Evolutionary conservation across 805 yeast species (phyloP), one percentile per base, ranked within the genome.

Genomic region (Debaryomyces castellii): DNA sequence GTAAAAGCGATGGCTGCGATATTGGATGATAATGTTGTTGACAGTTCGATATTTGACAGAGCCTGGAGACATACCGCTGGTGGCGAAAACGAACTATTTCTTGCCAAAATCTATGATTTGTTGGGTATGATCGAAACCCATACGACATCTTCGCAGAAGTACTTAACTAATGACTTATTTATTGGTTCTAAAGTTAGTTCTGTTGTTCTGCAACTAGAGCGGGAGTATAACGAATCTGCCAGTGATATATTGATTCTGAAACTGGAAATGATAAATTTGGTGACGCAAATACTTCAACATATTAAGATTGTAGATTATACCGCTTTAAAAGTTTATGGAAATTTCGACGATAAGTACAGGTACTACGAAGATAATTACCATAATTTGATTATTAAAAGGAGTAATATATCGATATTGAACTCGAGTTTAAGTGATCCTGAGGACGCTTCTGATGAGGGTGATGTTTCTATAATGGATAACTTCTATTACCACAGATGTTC

Each of bases 101-200:
- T 14, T 58, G 64, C 34, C 63, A 69, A 35, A 54, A 54, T 24
- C 45, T 48, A 10, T 54, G 42, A 21, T 61, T 45, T 30, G 69
- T 49, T 11, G 51, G 48, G 30, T 51, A 52, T 39, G 57, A 52
- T 33, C 54, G 54, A 36, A 57, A 60, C 20, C 62, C 69, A 25
- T 60, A 47, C 23, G 63, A 65, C 18, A 58, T 38, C n/a, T n/a
- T n/a, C 18, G 52, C 59, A 18, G 14, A 20, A 20, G 6, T 35
- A n/a, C n/a, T 12, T 62, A 39, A 37, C 53, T 44, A 11, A 51
- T 43, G 11, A 63, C 50, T 68, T 69, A 62, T 40, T 66, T 66
- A 9, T 40, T 14, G 36, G 12, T 5, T 17, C 33, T 16, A 40
- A 27, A 32, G 36, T 28, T 1, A 32, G 27, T 16, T 12, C 22